Evolutionary conservation across 2,329 filamentous ascomycete genomes (phyloP).

Genomic region (Neofusicoccum sp.): DNA sequence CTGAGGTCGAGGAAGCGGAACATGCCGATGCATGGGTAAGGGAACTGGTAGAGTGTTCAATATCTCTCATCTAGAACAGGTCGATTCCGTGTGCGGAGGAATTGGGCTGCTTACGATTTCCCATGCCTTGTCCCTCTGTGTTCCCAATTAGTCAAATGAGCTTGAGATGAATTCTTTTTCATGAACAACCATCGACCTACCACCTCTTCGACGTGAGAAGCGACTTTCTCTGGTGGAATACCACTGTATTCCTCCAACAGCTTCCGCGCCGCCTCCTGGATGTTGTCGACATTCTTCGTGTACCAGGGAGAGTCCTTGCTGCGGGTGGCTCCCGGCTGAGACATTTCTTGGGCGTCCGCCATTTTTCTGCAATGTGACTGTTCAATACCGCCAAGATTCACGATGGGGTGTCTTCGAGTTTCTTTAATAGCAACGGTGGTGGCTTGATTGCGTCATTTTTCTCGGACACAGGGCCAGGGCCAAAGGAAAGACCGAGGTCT

Average conservation of each 20-base stretch:
- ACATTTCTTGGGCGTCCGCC: slow-evolving; percentile 3
- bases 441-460: no score
- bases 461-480: no score
- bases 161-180: not conserved
- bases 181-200: slow-evolving; percentile 26
- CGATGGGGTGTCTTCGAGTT: not conserved
- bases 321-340: not conserved
- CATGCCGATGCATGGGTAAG: slow-evolving; percentile 41
- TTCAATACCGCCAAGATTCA: not conserved
- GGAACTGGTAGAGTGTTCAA: slow-evolving; percentile 8
- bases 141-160: not conserved
- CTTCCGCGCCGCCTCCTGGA: slow-evolving; percentile 34
- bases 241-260: slow-evolving; percentile 45
- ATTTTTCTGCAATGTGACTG: not conserved
- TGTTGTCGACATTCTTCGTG: slow-evolving; percentile 32
- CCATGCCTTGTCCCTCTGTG: slow-evolving; percentile 36
- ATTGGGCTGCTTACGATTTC: slow-evolving; percentile 29
- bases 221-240: slow-evolving; percentile 37
- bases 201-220: slow-evolving; percentile 39
- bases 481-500: no score
- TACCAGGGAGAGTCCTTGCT: slow-evolving; percentile 35
- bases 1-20: slow-evolving; percentile 41
- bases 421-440: not conserved
- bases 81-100: not conserved
- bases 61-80: no score